Evolutionary conservation across 2,329 filamentous ascomycete species (phyloP), one percentile per base, ranked within the genome.

Genomic region (Ilyonectria destructans): DNA sequence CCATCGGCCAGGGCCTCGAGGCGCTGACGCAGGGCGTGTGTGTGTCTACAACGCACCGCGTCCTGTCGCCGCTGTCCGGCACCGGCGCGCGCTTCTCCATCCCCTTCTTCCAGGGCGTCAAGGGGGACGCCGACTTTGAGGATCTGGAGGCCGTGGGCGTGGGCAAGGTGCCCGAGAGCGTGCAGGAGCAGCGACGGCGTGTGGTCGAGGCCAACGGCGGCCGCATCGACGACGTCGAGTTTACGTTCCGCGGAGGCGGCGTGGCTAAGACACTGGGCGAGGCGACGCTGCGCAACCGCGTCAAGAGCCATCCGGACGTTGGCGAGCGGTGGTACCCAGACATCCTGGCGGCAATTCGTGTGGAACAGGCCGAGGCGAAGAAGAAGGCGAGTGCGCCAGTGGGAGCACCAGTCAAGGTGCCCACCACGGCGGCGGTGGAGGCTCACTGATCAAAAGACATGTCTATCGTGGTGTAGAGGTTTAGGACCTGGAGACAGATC

Each of bases 221-320:
- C 1, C 80, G 88, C 45, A 79, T 90, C 49, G 92, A 94, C 74
- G 93, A 95, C 76, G 93, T 96, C 52, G 94, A 97, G 83, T 97
- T 96, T 79, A 96, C 94, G 2, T 97, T 97, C 77, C 87, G 91
- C 26, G 90, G 87, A 69, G 93, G 93, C 17, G 85, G 89, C 63
- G 88, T 86, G 77, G 88, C 90, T 17, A 90, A 88, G 78, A 91
- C 88, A 72, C 82, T 97, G 9, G 94, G 94, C 5, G 93, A 97
- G 84, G 94, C 94, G 12, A 97, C 93, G 66, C 82, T 97, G 78
- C 88, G 93, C 82, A 97, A 97, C 81, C 84, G 94, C 15, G 87
- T 97, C 74, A 96, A 95, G 86, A 95, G 92, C 72, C 94, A 97
- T 82, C 92, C 92, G 4, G 94, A 97, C 79, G 94, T 97, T 1